phyloP scores from a whole-genome alignment of 2,329 filamentous ascomycete species.

The Alternaria atra region DNA sequence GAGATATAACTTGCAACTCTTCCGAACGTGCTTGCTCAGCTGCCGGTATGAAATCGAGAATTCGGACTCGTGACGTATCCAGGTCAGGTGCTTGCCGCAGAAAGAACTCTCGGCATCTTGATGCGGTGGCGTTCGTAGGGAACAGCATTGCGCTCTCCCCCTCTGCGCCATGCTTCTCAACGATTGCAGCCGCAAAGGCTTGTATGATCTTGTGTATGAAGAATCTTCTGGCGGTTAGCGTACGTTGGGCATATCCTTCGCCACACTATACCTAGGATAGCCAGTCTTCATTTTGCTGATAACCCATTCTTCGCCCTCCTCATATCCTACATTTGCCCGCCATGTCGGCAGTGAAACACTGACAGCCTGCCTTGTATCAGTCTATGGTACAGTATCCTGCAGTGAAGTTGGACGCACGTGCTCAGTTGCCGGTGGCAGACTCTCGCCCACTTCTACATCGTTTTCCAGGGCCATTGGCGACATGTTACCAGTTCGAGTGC shows the following conservation, averaged over 20 bases:
- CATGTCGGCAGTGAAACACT: slow-evolving; percentile 96
- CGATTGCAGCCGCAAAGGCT: slow-evolving; percentile 74
- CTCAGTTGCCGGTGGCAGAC: slow-evolving; percentile 50
- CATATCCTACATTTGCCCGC: slow-evolving; percentile 89
- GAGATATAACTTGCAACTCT: slow-evolving; percentile 54
- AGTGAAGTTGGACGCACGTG: slow-evolving; percentile 47
- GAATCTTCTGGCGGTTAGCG: slow-evolving; percentile 67
- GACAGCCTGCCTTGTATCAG: slow-evolving; percentile 72
- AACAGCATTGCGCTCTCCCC: slow-evolving; percentile 82
- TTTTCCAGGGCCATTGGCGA: slow-evolving; percentile 43
- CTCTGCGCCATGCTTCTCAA: slow-evolving; percentile 68
- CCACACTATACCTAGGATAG: slow-evolving; percentile 75
- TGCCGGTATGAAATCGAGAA: slow-evolving; percentile 72
- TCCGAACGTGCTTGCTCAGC: slow-evolving; percentile 62
- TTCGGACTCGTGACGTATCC: slow-evolving; percentile 59
- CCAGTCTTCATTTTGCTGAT: slow-evolving; percentile 84
- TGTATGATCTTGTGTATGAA: slow-evolving; percentile 88
- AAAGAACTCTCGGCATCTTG: slow-evolving; percentile 79
- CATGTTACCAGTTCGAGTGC: slow-evolving; percentile 21
- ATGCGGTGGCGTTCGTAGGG: slow-evolving; percentile 74
- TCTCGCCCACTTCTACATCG: slow-evolving; percentile 51
- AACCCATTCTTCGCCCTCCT: slow-evolving; percentile 92
- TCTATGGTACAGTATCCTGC: slow-evolving; percentile 2
- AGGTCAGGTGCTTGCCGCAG: slow-evolving; percentile 65
- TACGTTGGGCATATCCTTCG: neutral